Base-by-base conservation (phyloP, 2,329 filamentous ascomycete species). In the Cyphellophora attinorum region DNA sequence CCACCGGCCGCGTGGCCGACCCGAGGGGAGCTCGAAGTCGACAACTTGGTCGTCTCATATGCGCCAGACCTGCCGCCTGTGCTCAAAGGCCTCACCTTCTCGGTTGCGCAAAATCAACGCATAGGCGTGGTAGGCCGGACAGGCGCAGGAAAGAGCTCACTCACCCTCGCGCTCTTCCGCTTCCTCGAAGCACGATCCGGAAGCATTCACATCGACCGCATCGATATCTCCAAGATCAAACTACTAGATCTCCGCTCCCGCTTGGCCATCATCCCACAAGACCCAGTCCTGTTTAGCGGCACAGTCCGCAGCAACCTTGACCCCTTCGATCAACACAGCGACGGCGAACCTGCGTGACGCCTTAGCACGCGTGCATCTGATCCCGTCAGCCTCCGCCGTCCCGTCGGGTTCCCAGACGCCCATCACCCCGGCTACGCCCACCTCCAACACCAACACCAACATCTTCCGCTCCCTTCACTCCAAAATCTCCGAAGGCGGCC, bases 251-350 rank as follows among this genome's bases (percentile, higher is more conserved):
- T 91, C 8, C 73, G 84, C 15, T 79, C 74, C n/a, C 70, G 81
- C 0, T 59, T 91, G 1, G 80, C 81, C 23, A 88, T 91, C 46
- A 89, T 91, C 35, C 83, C 84, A 1, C 81, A 86, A 59, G 83
- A 89, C 46, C 83, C 84, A 0, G 81, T 88, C 1, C 67, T 91
- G 5, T 89, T 91, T 59, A 83, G 79, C 1, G 84, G 85, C 14
- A 86, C 82, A 0, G 64, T 91, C 13, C 70, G 83, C 27, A 76
- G 70, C 28, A 89, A 89, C 49, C 67, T 91, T 4, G 84, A 91
- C 51, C 79, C 83, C 1, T 86, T 88, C 48, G 67, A 79, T 35
- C 66, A 81, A 40, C 74, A 84, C 50, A 70, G 65, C 2, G 82
- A 89, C 44, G 64, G 61, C 1, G 78, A 82, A n/a, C 48, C 71